phyloP scores from a whole-genome alignment of 371 early-diverging fungal genomes.

The Quaeritorhiza haematococci region DNA sequence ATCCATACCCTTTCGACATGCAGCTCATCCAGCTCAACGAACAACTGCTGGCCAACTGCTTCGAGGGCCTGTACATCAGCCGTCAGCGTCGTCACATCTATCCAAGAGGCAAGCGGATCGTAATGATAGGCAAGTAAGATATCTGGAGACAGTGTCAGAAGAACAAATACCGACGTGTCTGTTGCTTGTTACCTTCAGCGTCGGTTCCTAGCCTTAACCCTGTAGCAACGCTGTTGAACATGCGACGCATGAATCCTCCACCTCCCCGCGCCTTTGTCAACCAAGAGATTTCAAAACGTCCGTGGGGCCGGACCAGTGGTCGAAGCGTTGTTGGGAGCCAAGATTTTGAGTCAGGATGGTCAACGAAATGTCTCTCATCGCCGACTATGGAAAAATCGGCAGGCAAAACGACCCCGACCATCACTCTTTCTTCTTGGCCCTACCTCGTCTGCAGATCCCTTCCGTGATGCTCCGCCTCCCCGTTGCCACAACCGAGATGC shows the following conservation, averaged over 20 bases:
- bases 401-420: neutral
- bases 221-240: slow-evolving; percentile 13
- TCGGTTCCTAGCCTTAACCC: slow-evolving; percentile 5
- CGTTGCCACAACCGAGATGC: slow-evolving; percentile 38
- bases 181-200: slow-evolving; percentile 9
- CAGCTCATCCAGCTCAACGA: slow-evolving; percentile 58
- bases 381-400: neutral
- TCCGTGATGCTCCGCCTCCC: slow-evolving; percentile 15
- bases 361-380: neutral
- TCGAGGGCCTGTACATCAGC: slow-evolving; percentile 60
- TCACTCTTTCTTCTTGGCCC: too few relatives aligned
- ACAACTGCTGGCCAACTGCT: slow-evolving; percentile 53
- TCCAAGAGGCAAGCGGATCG: neutral
- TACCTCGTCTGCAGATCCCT: too few relatives aligned
- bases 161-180: neutral
- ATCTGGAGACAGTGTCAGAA: slow-evolving; percentile 2
- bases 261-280: too few relatives aligned
- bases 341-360: too few relatives aligned
- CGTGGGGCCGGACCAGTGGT: too few relatives aligned
- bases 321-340: too few relatives aligned
- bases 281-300: too few relatives aligned
- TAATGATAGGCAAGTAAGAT: neutral
- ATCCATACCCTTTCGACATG: slow-evolving; percentile 47
- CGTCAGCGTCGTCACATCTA: neutral
- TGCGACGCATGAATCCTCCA: slow-evolving; percentile 18